Percentiles rank a stretch among this genome's conserved stretches.
phyloP scores from a whole-genome alignment of 305 asterid genomes.

The Fraxinus nigra region DNA sequence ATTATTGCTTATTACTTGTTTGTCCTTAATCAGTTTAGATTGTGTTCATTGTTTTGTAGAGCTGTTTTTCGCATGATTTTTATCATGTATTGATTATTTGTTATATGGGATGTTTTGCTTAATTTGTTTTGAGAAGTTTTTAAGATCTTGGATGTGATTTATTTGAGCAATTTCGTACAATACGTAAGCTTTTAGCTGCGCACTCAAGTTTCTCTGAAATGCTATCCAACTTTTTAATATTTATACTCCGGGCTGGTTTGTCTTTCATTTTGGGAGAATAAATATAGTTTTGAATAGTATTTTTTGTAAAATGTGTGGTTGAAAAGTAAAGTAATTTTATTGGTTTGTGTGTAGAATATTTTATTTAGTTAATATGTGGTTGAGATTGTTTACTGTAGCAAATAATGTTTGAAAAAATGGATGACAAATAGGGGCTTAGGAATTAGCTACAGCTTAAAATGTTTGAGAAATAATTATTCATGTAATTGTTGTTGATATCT shows the following conservation, averaged over 20 bases:
- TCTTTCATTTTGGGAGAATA: too few relatives aligned
- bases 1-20: slow-evolving; percentile 20
- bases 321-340: too few relatives aligned
- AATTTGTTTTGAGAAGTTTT: background rate
- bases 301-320: too few relatives aligned
- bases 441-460: background rate
- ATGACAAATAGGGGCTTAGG: too few relatives aligned
- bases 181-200: too few relatives aligned
- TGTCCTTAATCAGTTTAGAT: background rate
- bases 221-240: background rate
- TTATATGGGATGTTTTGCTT: background rate
- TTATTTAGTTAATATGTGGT: too few relatives aligned
- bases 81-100: background rate
- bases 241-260: too few relatives aligned
- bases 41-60: background rate
- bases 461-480: background rate
- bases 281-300: too few relatives aligned
- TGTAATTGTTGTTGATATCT: background rate
- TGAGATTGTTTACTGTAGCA: too few relatives aligned
- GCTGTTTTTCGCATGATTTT: background rate
- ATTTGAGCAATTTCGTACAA: background rate
- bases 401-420: too few relatives aligned
- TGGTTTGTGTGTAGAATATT: too few relatives aligned
- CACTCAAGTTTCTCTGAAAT: background rate
- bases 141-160: background rate